phyloP scores from a whole-genome alignment of 139 green algal genomes.

The Chlorella sp. region DNA sequence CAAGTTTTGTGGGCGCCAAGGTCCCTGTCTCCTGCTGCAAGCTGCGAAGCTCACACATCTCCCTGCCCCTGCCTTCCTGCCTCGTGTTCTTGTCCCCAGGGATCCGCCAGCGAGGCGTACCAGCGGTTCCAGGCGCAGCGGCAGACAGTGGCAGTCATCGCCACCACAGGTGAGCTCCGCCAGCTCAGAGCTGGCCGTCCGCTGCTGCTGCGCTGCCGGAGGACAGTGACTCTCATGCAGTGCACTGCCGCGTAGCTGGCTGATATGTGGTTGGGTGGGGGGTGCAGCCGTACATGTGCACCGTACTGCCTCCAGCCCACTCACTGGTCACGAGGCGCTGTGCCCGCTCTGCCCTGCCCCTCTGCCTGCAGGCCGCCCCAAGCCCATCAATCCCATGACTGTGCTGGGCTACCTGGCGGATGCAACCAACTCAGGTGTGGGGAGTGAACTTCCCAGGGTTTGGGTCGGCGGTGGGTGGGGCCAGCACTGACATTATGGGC shows the following conservation, averaged over 20 bases:
- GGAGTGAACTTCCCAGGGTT: too few species aligned
- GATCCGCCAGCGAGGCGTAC: slow-evolving; percentile 22
- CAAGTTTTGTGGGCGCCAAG: neutral
- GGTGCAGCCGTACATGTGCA: too few species aligned
- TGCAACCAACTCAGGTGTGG: slow-evolving; percentile 19
- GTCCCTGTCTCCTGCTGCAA: neutral
- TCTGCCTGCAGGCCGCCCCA: slow-evolving; percentile 13
- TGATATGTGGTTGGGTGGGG: too few species aligned
- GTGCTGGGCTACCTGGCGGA: slow-evolving; percentile 49
- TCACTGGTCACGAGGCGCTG: neutral
- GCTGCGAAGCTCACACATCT: too few species aligned
- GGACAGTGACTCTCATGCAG: neutral
- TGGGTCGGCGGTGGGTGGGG: neutral
- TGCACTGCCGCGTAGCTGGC: neutral
- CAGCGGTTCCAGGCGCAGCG: slow-evolving; percentile 37
- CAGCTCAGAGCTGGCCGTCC: neutral
- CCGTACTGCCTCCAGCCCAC: neutral
- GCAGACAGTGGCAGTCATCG: slow-evolving; percentile 17
- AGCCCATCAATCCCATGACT: slow-evolving; percentile 38
- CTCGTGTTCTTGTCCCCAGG: neutral
- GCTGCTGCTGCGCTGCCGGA: neutral
- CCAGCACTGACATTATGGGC: neutral
- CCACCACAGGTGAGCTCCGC: slow-evolving; percentile 28
- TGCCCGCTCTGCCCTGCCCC: neutral
- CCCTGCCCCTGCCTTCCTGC: neutral